Percentiles rank a stretch among this genome's conserved stretches.
These are phyloP conservation scores for Hypoxylon rubiginosum DNA, from an alignment of 2,329 filamentous ascomycete genomes.

Conservation along the genomic window DNA sequence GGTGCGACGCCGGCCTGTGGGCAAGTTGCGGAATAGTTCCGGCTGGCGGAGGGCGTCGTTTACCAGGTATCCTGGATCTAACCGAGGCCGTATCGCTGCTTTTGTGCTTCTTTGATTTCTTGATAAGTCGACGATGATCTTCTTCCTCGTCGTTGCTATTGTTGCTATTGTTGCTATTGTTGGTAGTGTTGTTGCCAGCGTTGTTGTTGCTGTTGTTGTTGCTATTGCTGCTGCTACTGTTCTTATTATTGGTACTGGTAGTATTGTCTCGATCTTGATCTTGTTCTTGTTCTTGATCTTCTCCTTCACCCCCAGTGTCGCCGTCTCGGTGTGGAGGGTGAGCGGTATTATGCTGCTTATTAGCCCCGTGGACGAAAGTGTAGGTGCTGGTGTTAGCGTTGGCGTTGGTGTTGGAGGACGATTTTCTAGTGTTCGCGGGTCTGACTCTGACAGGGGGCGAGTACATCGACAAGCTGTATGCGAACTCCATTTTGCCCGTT, in stretches of 20 bases:
- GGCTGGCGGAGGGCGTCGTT: constrained; percentile 44
- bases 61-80: constrained; percentile 45
- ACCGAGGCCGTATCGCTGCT: constrained; percentile 33
- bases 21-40: constrained; percentile 34
- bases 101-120: constrained; percentile 31
- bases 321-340: constrained; percentile 12
- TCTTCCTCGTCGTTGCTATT: constrained; percentile 24
- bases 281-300: constrained; percentile 14
- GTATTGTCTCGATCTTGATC: not conserved
- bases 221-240: constrained; percentile 12
- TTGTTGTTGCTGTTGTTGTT: constrained; percentile 15
- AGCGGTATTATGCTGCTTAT: constrained; percentile 29
- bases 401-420: constrained; percentile 28
- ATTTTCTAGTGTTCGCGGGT: constrained; percentile 39
- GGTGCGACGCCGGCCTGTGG: constrained; percentile 39
- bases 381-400: constrained; percentile 3
- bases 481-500: constrained; percentile 43
- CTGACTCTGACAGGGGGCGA: constrained; percentile 42
- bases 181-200: constrained; percentile 14
- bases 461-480: constrained; percentile 44
- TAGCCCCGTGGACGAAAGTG: constrained; percentile 24
- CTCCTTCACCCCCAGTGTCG: not conserved
- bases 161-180: constrained; percentile 8
- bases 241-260: constrained; percentile 5
- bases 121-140: constrained; percentile 18